Conservation (phyloP, 1,139 yeast genomes). For the Debaryomycetaceae sp. region DNA sequence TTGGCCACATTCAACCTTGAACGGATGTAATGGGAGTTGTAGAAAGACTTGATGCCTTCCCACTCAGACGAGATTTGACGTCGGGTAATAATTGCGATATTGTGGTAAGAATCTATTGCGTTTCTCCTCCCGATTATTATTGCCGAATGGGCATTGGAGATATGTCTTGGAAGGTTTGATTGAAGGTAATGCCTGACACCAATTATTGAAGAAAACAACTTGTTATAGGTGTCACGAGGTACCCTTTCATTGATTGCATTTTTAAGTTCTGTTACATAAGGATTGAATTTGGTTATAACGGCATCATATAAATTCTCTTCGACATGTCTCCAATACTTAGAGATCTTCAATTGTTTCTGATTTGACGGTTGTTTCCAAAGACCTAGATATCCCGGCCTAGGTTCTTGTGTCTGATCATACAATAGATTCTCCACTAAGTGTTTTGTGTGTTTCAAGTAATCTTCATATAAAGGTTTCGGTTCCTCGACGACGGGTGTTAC, state of each 20-base stretch:
- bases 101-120: not conserved
- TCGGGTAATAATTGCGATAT: not conserved
- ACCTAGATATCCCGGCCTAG: constrained; percentile 2
- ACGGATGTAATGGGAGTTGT: not conserved
- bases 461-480: not conserved
- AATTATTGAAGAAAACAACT: not conserved
- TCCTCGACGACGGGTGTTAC: not conserved
- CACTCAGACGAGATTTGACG: not conserved
- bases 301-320: not conserved
- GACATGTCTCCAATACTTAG: not conserved
- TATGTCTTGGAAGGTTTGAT: not conserved
- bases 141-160: not conserved
- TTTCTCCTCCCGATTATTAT: not conserved
- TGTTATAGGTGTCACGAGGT: not conserved
- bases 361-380: constrained; percentile 1
- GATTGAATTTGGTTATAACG: not conserved
- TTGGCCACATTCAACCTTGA: not conserved
- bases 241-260: not conserved
- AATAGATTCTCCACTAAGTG: constrained; percentile 3
- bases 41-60: not conserved
- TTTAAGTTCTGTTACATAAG: not conserved
- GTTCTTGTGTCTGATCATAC: constrained; percentile 4
- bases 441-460: not conserved
- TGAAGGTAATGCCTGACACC: not conserved
- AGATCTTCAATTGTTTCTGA: constrained; percentile 1